Percentiles rank a stretch among this genome's conserved stretches.
Evolutionary conservation across 345 rosid species (phyloP).

Genomic region (Hibiscus trionum): DNA sequence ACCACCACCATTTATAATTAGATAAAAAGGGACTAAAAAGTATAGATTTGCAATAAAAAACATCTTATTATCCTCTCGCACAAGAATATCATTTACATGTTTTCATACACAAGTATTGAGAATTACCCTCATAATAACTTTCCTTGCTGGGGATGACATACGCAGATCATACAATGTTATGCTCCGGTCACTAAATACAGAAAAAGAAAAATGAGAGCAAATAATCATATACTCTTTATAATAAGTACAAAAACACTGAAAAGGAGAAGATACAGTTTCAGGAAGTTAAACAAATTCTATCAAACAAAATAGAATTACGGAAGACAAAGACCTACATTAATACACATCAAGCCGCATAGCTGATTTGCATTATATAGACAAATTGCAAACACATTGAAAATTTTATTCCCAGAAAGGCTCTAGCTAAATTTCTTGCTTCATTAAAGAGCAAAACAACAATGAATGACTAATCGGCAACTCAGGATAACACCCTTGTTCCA

Average conservation of each 20-base stretch:
- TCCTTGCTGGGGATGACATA: constrained; percentile 69
- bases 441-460: background rate
- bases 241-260: background rate
- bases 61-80: background rate
- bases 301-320: background rate
- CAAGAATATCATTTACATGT: background rate
- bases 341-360: background rate
- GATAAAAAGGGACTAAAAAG: background rate
- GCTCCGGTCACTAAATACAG: background rate
- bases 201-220: background rate
- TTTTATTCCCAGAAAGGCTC: background rate
- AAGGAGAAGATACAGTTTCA: background rate
- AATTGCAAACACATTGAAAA: background rate
- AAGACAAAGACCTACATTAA: background rate
- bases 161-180: constrained; percentile 59
- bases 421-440: background rate
- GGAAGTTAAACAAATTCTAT: background rate
- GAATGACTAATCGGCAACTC: background rate
- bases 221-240: background rate
- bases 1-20: background rate
- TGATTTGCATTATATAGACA: background rate
- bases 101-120: background rate
- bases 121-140: constrained; percentile 75
- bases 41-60: background rate
- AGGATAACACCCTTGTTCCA: background rate